These are phyloP conservation scores for Yamadazyma trypodendri DNA, from an alignment of 1,139 yeast genomes.

Conservation along the genomic window DNA sequence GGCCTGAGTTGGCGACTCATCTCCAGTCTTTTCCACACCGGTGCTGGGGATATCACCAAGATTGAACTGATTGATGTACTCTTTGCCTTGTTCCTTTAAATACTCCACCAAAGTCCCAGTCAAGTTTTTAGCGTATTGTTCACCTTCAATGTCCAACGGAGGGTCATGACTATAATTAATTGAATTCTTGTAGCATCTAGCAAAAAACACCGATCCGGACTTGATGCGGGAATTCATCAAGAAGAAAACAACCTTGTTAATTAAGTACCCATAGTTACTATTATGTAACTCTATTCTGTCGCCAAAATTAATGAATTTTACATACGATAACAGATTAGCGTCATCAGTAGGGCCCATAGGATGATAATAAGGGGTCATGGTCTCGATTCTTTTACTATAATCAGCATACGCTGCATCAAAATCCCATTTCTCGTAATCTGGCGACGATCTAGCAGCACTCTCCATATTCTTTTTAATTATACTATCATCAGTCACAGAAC, in stretches of 20 bases:
- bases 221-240: constrained; percentile 85
- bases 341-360: constrained; percentile 46
- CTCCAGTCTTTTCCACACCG: background rate
- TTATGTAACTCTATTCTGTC: constrained; percentile 78
- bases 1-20: background rate
- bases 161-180: constrained; percentile 62
- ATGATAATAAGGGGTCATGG: constrained; percentile 51
- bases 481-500: constrained; percentile 71
- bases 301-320: constrained; percentile 89
- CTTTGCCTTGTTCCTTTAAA: constrained; percentile 31
- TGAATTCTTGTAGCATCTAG: constrained; percentile 70
- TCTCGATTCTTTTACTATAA: constrained; percentile 51
- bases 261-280: constrained; percentile 81
- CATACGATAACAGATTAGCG: constrained; percentile 59
- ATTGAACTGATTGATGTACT: constrained; percentile 20
- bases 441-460: constrained; percentile 82
- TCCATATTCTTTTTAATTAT: constrained; percentile 72
- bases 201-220: constrained; percentile 83
- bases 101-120: constrained; percentile 37
- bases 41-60: constrained; percentile 1
- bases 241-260: constrained; percentile 85
- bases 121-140: constrained; percentile 48
- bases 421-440: constrained; percentile 81
- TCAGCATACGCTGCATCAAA: constrained; percentile 61
- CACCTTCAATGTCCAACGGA: constrained; percentile 60